Evolutionary conservation across 2,329 filamentous ascomycete species (phyloP).

Genomic region (Shiraia sp.): DNA sequence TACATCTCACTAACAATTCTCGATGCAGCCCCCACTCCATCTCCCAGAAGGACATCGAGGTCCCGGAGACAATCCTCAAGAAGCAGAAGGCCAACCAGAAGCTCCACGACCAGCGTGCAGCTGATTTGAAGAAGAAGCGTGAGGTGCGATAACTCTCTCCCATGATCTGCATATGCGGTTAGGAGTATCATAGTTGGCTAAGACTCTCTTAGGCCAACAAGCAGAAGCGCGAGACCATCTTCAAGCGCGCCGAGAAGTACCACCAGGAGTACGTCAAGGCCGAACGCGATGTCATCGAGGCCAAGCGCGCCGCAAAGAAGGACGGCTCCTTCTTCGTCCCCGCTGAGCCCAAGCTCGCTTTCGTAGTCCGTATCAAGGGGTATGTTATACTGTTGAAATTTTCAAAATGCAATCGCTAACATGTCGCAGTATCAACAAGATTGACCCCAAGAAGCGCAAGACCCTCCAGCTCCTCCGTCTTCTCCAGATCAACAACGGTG

Average conservation of each 20-base stretch:
- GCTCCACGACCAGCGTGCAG: constrained; percentile 84
- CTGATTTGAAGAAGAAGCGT: constrained; percentile 86
- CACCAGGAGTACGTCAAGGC: constrained; percentile 98
- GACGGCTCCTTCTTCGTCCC: constrained; percentile 94
- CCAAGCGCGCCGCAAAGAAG: constrained; percentile 84
- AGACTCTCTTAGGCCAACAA: constrained; percentile 80
- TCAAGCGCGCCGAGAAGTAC: constrained; percentile 99
- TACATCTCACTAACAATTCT: background rate
- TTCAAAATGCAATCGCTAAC: constrained; percentile 7
- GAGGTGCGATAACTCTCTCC: constrained; percentile 75
- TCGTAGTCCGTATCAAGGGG: constrained; percentile 99
- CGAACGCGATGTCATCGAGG: constrained; percentile 96
- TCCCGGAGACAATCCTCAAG: constrained; percentile 99
- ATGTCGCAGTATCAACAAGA: constrained; percentile 94
- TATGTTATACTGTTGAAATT: constrained; percentile 46
- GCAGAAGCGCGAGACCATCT: constrained; percentile 97
- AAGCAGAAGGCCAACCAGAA: constrained; percentile 99
- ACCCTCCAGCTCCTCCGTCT: constrained; percentile 99
- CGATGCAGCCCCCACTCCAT: constrained; percentile 57
- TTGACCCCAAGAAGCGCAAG: constrained; percentile 99
- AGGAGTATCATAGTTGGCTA: constrained; percentile 46
- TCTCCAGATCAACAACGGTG: constrained; percentile 99
- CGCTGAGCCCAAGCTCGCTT: constrained; percentile 95
- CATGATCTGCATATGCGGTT: constrained; percentile 41
- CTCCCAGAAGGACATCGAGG: constrained; percentile 92